phyloP scores from a whole-genome alignment of 208 protist species.

The Acanthamoeba culbertsoni region DNA sequence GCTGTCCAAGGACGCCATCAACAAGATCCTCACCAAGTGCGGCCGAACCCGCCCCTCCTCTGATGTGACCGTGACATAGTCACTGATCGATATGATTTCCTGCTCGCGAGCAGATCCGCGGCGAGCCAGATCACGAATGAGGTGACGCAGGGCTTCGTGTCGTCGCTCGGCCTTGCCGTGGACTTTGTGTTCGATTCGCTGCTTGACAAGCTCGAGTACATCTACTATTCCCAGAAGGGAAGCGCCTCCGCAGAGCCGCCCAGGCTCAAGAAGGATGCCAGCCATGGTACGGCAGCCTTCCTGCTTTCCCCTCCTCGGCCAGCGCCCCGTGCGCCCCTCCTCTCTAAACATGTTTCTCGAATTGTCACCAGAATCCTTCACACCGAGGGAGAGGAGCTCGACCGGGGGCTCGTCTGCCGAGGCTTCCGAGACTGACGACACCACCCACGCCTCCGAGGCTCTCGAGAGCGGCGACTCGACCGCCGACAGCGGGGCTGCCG shows the following conservation, averaged over 20 bases:
- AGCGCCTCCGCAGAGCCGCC: neutral
- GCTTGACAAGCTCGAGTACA: slow-evolving; percentile 24
- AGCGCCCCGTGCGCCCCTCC: no score
- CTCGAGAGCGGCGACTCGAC: neutral
- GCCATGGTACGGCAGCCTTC: neutral
- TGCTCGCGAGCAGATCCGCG: neutral
- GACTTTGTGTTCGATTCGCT: slow-evolving; percentile 33
- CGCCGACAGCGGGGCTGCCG: neutral
- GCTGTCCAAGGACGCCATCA: neutral
- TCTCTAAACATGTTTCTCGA: neutral
- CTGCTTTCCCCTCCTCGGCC: no score
- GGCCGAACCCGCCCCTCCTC: neutral
- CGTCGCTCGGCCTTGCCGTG: neutral
- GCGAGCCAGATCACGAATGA: slow-evolving; percentile 15
- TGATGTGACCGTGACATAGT: neutral
- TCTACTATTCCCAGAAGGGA: slow-evolving; percentile 26
- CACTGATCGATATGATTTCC: neutral
- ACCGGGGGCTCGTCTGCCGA: neutral
- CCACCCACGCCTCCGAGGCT: neutral
- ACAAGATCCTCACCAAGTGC: slow-evolving; percentile 40
- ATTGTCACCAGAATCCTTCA: neutral
- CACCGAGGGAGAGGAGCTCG: neutral
- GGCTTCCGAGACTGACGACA: neutral
- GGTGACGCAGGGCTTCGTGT: neutral
- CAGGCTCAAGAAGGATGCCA: neutral